Base-by-base conservation (phyloP, 768 basidiomycete species). In the Dendrothele bispora region DNA sequence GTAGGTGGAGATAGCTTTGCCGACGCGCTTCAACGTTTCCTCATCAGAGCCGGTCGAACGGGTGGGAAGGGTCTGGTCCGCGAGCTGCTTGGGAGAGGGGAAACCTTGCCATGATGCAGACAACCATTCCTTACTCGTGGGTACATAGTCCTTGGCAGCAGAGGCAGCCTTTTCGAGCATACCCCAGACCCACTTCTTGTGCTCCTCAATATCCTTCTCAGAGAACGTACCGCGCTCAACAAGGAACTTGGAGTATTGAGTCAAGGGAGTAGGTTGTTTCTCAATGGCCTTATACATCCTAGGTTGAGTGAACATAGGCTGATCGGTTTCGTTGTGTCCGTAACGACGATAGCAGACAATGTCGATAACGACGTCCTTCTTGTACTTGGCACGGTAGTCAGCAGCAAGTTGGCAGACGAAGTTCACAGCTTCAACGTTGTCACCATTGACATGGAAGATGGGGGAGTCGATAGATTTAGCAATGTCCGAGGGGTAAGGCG, bases 311-410 rank as follows among this genome's bases (percentile, higher is more conserved):
- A 99, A 99, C 66, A 83, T 88, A 21, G 97, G 97, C 67, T 99
- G 97, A 63, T 99, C 97, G 8, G 94, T 98, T 70, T 99, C 97
- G 67, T 99, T 99, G 73, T 99, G 97, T n/a, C 97, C 97, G 63
- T 98, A 84, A 46, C 94, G 92, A 54, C 97, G 90, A 74, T 98
- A 99, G 72, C 97, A 99, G 48, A 99, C 95, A 48, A 99, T 92
- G 68, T 99, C 95, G 52, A 99, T 72, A 60, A 99, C 95, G 53
- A 99, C 95, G 64, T 99, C 97, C 74, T 91, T 95, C 80, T 95
- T 97, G 80, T 86, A 99, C 71, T 93, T 95, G 56, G 95, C 94
- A 41, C 95, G 86, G 72, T 92, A 99, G 66, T 99, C 95, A 25
- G 95, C 95, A 22, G 95, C 97, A 47, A 99, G 85, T 61, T 95